Percentiles rank a stretch among this genome's conserved stretches.
phyloP scores from a whole-genome alignment of 495 filamentous ascomycete genomes.

The Evansstolkia leycettana region DNA sequence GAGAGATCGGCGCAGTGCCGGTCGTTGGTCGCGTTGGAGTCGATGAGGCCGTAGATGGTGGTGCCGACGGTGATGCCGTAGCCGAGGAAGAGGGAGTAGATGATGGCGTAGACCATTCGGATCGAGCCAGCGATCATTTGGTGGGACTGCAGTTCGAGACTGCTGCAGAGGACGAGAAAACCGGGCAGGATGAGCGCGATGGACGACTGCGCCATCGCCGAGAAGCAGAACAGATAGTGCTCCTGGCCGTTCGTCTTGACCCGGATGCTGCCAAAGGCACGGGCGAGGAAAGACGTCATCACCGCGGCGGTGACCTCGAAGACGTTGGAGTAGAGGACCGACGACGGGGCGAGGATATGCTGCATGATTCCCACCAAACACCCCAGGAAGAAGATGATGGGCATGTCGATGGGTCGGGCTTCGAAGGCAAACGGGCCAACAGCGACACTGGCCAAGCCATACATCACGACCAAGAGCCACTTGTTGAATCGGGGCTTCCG shows the following conservation, averaged over 20 bases:
- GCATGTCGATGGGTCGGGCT: constrained; percentile 76
- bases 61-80: constrained; percentile 93
- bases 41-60: constrained; percentile 75
- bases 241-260: constrained; percentile 32
- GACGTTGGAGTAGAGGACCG: constrained; percentile 70
- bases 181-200: constrained; percentile 90
- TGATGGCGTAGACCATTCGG: constrained; percentile 90
- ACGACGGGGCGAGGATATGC: constrained; percentile 63
- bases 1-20: constrained; percentile 50
- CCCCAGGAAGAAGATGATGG: constrained; percentile 75
- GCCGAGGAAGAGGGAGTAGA: constrained; percentile 88
- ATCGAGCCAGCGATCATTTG: constrained; percentile 84
- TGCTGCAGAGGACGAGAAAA: constrained; percentile 70
- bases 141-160: constrained; percentile 77
- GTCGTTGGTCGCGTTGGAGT: constrained; percentile 56
- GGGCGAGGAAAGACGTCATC: constrained; percentile 73
- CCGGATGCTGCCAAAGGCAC: constrained; percentile 70
- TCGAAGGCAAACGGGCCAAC: constrained; percentile 84
- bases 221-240: constrained; percentile 72
- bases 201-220: constrained; percentile 76
- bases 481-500: constrained; percentile 52
- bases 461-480: constrained; percentile 65
- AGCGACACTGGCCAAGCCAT: constrained; percentile 66
- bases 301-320: constrained; percentile 85
- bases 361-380: constrained; percentile 72